Conservation (phyloP, 805 yeast genomes). For the Candida krabiensis region DNA sequence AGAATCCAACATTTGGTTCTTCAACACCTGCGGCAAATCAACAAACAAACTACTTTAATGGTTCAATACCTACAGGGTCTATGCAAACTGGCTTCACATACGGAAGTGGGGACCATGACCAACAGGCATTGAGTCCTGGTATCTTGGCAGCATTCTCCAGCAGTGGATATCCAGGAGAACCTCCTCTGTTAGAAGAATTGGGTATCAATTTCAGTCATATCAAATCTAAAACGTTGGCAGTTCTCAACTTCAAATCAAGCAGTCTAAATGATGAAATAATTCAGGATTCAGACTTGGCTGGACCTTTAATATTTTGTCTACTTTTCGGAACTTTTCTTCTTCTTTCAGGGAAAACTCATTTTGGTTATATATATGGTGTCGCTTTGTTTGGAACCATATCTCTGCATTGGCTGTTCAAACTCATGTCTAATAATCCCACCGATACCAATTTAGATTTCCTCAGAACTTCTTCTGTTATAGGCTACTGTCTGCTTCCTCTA, state of each 20-base stretch:
- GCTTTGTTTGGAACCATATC: constrained; percentile 88
- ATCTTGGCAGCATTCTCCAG: constrained; percentile 90
- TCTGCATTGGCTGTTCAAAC: constrained; percentile 77
- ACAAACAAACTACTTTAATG: constrained; percentile 14
- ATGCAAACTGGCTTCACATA: constrained; percentile 26
- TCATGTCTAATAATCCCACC: constrained; percentile 68
- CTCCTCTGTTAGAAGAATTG: constrained; percentile 85
- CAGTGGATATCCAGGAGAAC: constrained; percentile 92
- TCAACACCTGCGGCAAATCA: constrained; percentile 4
- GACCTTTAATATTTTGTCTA: constrained; percentile 87
- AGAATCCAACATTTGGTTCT: constrained; percentile 3
- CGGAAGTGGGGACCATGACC: constrained; percentile 29
- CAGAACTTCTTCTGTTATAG: constrained; percentile 87
- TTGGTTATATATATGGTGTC: constrained; percentile 95
- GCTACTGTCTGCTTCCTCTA: constrained; percentile 89
- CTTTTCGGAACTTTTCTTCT: constrained; percentile 81
- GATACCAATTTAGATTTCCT: constrained; percentile 46
- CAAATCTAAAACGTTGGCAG: constrained; percentile 79
- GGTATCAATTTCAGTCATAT: constrained; percentile 93
- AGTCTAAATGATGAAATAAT: constrained; percentile 71
- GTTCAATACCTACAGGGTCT: constrained; percentile 28
- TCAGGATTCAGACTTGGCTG: constrained; percentile 91
- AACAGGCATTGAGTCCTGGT: constrained; percentile 62
- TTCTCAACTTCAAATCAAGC: constrained; percentile 64
- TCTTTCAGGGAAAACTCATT: constrained; percentile 90